Evolutionary conservation across 2,329 filamentous ascomycete genomes (phyloP), one percentile per base, ranked within the genome.

Genomic region (Fusarium circinatum): DNA sequence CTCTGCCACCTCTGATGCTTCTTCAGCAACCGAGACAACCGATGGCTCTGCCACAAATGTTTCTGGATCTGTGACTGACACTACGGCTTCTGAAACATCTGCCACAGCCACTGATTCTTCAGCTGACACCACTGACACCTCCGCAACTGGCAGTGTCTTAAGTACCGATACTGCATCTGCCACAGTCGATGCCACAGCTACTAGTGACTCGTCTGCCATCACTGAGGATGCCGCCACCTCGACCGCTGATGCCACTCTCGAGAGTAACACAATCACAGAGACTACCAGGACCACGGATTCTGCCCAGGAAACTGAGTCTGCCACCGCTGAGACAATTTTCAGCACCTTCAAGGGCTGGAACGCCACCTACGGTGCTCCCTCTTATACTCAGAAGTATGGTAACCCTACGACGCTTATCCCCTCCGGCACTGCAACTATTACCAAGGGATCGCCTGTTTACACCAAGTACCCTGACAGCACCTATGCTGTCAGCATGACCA

Each of bases 281-380:
- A 49, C 42, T 34, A 44, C 39, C 36, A 17, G 36, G 30, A 49
- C 54, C 11, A 54, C 65, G 20, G 24, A 70, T 28, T 58, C 39
- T 56, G 45, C 47, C n/a, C 52, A 26, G n/a, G 42, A 58, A 42
- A 69, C 51, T n/a, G 41, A 63, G 18, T 42, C 64, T 24, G 45
- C 60, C 18, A 55, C 72, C 48, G 22, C 30, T 15, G 51, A 66
- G 26, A 62, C 65, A 22, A 66, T 65, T 39, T 75, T 52, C 48
- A 67, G 69, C 30, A 75, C 72, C 14, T 65, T 73, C 62, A 51
- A 30, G 10, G 72, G 73, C 17, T 75, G 73, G 73, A 75, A 75
- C 55, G 45, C 62, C 10, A 75, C 73, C 36, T 68, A 70, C 20
- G 49, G 52, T 20, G 58, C 49, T 32, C 38, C 47, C 36, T 48